phyloP scores from a whole-genome alignment of 2,329 filamentous ascomycete species.

The Dactylellina sp. region DNA sequence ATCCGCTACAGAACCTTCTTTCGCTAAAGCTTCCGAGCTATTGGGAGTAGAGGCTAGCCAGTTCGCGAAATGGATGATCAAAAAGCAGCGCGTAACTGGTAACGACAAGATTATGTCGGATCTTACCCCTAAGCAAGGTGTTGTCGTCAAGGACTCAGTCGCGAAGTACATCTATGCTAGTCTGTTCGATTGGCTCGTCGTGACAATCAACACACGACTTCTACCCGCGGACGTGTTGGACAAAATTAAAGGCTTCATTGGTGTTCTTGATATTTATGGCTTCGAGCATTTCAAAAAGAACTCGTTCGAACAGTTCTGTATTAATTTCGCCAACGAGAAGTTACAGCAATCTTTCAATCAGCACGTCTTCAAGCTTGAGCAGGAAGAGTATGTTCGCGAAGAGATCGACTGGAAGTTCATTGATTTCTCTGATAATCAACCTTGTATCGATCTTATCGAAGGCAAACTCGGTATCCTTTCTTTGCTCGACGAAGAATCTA shows the following conservation, averaged over 20 bases:
- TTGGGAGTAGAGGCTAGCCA: constrained; percentile 86
- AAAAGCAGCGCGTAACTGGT: constrained; percentile 96
- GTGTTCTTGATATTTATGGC: constrained; percentile 98
- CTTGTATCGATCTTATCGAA: constrained; percentile 98
- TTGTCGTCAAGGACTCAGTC: constrained; percentile 94
- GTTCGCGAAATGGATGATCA: constrained; percentile 98
- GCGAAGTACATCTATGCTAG: constrained; percentile 99
- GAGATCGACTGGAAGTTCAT: constrained; percentile 99
- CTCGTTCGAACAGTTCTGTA: constrained; percentile 99
- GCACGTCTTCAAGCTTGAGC: constrained; percentile 98
- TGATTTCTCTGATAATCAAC: constrained; percentile 98
- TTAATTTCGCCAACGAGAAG: constrained; percentile 99
- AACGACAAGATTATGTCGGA: constrained; percentile 98
- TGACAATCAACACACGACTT: constrained; percentile 90
- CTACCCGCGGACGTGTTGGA: constrained; percentile 87
- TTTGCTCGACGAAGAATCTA: constrained; percentile 93
- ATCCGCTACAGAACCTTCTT: constrained; percentile 80
- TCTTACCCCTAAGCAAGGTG: constrained; percentile 89
- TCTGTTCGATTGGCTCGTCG: constrained; percentile 98
- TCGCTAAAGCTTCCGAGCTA: constrained; percentile 83
- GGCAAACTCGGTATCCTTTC: constrained; percentile 94
- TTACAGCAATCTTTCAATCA: constrained; percentile 99
- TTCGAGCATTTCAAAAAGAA: constrained; percentile 99
- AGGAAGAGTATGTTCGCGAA: constrained; percentile 95
- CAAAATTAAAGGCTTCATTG: constrained; percentile 89